Percentiles rank a stretch among this genome's conserved stretches.
These are phyloP conservation scores for Alloteropsis semialata DNA, from an alignment of 176 grass and related monocot genomes.

Conservation along the genomic window DNA sequence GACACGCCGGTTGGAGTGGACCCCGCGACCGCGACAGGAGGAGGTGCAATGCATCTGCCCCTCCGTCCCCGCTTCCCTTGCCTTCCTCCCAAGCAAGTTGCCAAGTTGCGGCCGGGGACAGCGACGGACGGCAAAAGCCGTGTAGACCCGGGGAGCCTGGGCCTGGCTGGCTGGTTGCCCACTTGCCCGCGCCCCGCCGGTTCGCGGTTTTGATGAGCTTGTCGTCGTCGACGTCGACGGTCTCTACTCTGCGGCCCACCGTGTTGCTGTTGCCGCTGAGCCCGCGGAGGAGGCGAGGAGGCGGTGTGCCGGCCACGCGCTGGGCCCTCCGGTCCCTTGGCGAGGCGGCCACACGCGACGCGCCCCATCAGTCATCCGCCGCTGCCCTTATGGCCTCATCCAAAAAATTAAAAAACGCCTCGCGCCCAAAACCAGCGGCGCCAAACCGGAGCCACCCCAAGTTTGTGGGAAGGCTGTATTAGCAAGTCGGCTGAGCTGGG, in stretches of 20 bases:
- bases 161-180: neutral
- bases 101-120: neutral
- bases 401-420: no score
- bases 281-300: neutral
- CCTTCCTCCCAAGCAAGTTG: neutral
- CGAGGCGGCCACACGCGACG: neutral
- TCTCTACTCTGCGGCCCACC: neutral
- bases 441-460: neutral
- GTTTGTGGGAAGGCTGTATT: constrained; percentile 38
- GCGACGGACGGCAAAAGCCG: neutral
- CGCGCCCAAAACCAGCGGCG: neutral
- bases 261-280: neutral
- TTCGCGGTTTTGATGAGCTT: constrained; percentile 13
- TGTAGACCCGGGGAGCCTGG: neutral
- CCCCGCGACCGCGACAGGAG: neutral
- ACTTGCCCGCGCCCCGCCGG: neutral
- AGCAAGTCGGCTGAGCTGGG: constrained; percentile 10
- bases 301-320: neutral
- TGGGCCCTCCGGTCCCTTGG: neutral
- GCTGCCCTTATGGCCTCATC: no score
- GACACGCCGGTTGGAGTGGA: neutral
- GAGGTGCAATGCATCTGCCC: constrained; percentile 32
- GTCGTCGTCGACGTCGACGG: neutral
- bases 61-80: no score
- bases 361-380: no score